Evolutionary conservation across 352 stramenopile species (phyloP).

Genomic region (Phytophthora aleatoria): DNA sequence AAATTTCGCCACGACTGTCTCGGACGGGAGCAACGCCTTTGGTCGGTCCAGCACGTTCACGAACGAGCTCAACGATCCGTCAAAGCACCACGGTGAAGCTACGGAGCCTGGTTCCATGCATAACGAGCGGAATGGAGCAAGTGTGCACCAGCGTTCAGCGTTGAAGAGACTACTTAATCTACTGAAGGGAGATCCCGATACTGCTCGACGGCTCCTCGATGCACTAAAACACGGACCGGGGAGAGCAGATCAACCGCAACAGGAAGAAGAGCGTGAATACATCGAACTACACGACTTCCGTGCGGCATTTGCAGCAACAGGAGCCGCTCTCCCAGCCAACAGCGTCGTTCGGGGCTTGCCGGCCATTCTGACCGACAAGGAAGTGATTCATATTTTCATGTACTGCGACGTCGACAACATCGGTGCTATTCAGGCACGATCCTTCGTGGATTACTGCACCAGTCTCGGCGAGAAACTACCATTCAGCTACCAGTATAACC

Average conservation of each 20-base stretch:
- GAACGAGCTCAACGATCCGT: constrained; percentile 67
- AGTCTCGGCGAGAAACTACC: constrained; percentile 24
- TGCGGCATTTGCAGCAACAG: constrained; percentile 21
- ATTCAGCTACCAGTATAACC: constrained; percentile 16
- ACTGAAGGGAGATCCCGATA: constrained; percentile 23
- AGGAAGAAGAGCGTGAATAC: constrained; percentile 31
- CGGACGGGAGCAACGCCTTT: constrained; percentile 66
- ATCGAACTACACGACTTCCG: constrained; percentile 62
- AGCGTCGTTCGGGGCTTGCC: constrained; percentile 16
- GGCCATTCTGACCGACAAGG: constrained; percentile 43
- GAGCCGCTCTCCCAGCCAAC: constrained; percentile 7
- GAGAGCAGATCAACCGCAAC: constrained; percentile 20
- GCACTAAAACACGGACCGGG: constrained; percentile 15
- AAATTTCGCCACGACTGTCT: constrained; percentile 55
- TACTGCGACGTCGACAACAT: constrained; percentile 73
- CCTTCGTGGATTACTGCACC: constrained; percentile 48
- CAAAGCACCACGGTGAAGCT: constrained; percentile 71
- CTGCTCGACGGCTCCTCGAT: constrained; percentile 34
- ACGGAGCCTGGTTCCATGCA: constrained; percentile 57
- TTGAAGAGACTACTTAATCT: constrained; percentile 47
- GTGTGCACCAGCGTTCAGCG: constrained; percentile 63
- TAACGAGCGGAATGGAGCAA: constrained; percentile 62
- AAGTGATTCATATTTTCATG: constrained; percentile 84
- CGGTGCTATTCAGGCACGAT: constrained; percentile 50
- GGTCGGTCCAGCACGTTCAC: constrained; percentile 72